Percentiles rank a stretch among this genome's conserved stretches.
Evolutionary conservation across 208 protist species (phyloP).

Genomic region (Leishmania amazonensis): DNA sequence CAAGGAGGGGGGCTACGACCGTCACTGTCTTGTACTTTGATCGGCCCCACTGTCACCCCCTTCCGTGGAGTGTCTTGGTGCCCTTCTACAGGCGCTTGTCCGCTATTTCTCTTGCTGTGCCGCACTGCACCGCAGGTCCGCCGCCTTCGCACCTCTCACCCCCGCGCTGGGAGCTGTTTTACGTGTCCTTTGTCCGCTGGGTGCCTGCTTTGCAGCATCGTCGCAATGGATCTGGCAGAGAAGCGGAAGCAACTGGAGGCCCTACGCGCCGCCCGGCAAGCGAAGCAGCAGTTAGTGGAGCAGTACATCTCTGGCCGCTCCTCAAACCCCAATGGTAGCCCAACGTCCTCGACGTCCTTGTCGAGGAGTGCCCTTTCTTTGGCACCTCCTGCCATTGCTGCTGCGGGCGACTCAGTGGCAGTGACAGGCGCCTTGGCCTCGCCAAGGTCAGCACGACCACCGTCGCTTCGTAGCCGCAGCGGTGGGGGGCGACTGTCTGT

Average conservation of each 20-base stretch:
- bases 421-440: neutral
- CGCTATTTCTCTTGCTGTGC: neutral
- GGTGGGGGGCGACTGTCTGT: neutral
- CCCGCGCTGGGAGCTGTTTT: neutral
- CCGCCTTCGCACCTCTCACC: neutral
- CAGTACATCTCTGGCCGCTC: conserved; percentile 29
- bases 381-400: neutral
- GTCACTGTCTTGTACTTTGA: neutral
- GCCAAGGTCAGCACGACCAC: neutral
- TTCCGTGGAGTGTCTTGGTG: neutral
- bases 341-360: neutral
- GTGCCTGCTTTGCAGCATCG: neutral
- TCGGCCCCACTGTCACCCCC: neutral
- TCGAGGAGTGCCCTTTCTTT: neutral
- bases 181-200: no score
- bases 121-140: neutral
- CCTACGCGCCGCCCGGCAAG: conserved; percentile 54
- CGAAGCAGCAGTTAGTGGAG: conserved; percentile 55
- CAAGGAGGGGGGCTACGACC: no score
- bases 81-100: neutral
- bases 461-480: neutral
- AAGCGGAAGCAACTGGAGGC: conserved; percentile 67
- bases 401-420: neutral
- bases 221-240: conserved; percentile 63
- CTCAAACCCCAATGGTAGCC: neutral